phyloP scores from a whole-genome alignment of 1,284 basidiomycete genomes.

The Ganoderma meredithae region DNA sequence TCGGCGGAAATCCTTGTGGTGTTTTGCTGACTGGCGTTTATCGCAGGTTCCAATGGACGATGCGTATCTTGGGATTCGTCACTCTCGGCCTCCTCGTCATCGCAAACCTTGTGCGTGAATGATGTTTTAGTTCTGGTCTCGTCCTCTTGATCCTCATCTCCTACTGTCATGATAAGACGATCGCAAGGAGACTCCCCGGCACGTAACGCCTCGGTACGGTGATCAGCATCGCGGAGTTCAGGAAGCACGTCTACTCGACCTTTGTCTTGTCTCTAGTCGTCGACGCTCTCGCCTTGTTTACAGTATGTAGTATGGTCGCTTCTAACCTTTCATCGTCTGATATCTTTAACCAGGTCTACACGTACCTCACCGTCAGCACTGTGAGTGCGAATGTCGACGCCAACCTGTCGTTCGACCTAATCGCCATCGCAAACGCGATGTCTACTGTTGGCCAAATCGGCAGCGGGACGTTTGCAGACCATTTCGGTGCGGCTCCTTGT shows the following conservation, averaged over 20 bases:
- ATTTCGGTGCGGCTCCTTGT: slow-evolving; percentile 37
- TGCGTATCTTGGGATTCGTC: slow-evolving; percentile 63
- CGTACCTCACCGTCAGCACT: neutral
- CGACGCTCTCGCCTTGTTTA: neutral
- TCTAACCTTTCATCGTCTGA: too few relatives aligned
- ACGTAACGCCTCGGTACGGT: neutral
- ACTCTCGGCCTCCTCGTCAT: slow-evolving; percentile 49
- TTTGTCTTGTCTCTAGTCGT: neutral
- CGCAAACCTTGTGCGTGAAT: slow-evolving; percentile 46
- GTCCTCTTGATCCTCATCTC: neutral
- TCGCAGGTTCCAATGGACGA: slow-evolving; percentile 50
- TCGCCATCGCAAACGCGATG: slow-evolving; percentile 52
- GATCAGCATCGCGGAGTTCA: neutral
- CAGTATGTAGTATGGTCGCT: neutral
- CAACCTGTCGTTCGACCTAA: slow-evolving; percentile 50
- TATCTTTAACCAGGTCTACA: too few relatives aligned
- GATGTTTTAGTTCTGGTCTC: neutral
- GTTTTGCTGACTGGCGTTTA: neutral
- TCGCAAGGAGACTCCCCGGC: neutral
- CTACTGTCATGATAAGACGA: neutral
- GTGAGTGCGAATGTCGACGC: slow-evolving; percentile 41
- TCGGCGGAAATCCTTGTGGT: neutral
- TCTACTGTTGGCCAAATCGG: slow-evolving; percentile 50
- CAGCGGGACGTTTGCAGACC: slow-evolving; percentile 49
- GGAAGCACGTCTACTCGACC: neutral